phyloP scores from a whole-genome alignment of 768 basidiomycete species.

The Thelephora ganbajun region DNA sequence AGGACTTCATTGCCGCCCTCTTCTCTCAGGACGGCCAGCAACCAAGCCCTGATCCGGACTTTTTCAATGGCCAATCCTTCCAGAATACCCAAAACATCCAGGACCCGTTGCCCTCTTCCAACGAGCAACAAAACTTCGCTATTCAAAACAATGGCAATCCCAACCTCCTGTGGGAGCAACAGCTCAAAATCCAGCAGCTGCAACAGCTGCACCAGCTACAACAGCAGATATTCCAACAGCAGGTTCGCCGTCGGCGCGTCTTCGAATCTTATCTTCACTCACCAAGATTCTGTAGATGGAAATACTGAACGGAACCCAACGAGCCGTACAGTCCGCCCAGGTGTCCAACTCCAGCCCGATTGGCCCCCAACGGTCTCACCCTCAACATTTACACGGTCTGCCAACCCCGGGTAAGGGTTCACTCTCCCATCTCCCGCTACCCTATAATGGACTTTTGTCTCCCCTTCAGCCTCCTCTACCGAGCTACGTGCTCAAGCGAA shows the following conservation, averaged over 20 bases:
- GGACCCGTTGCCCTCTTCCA: constrained; percentile 4
- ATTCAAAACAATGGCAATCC: constrained; percentile 21
- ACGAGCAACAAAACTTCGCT: constrained; percentile 8
- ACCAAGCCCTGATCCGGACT: constrained; percentile 8
- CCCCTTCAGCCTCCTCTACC: constrained; percentile 37
- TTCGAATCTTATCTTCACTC: neutral
- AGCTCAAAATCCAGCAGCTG: constrained; percentile 64
- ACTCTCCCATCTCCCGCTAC: constrained; percentile 8
- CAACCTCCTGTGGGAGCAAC: constrained; percentile 54
- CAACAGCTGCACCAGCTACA: constrained; percentile 70
- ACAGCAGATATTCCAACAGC: constrained; percentile 81
- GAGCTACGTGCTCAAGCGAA: constrained; percentile 51
- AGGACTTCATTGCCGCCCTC: constrained; percentile 17
- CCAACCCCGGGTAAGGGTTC: constrained; percentile 50
- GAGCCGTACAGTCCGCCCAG: constrained; percentile 16
- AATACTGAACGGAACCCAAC: constrained; percentile 22
- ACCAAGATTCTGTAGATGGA: constrained; percentile 11
- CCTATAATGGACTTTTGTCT: constrained; percentile 3
- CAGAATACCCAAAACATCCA: constrained; percentile 9
- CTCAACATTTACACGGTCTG: constrained; percentile 29
- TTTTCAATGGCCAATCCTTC: constrained; percentile 8
- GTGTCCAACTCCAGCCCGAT: constrained; percentile 15
- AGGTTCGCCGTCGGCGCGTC: constrained; percentile 35
- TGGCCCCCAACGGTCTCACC: constrained; percentile 10
- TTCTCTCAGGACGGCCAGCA: constrained; percentile 11